A percentile compares a stretch with the other conserved stretches of the same genome.
phyloP scores from a whole-genome alignment of 2,329 filamentous ascomycete species.

The Cercospora sp. region DNA sequence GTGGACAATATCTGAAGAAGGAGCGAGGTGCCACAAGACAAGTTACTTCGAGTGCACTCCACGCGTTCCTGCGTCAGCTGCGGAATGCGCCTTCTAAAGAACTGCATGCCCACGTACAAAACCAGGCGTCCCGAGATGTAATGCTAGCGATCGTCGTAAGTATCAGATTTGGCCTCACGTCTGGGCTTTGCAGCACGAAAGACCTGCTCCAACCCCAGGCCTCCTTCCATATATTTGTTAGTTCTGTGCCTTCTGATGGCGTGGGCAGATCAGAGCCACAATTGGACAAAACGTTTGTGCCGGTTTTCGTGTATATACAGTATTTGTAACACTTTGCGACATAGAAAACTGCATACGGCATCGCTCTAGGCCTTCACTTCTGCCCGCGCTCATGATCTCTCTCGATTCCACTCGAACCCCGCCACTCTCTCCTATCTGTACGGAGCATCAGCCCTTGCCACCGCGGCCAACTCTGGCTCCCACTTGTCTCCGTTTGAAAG shows the following conservation, averaged over 20 bases:
- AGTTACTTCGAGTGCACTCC: not conserved
- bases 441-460: conserved; percentile 87
- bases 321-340: conserved; percentile 16
- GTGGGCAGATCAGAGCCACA: not conserved
- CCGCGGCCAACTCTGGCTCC: conserved; percentile 94
- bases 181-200: not conserved
- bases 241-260: not conserved
- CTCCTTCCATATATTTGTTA: not conserved
- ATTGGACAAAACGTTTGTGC: not conserved
- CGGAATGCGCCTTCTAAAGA: not conserved
- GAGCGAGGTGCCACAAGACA: not conserved
- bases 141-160: not conserved
- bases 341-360: conserved; percentile 17
- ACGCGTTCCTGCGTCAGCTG: not conserved
- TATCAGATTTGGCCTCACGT: not conserved
- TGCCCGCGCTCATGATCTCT: not conserved
- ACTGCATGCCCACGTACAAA: not conserved
- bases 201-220: not conserved
- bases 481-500: conserved; percentile 58
- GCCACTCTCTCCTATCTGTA: conserved; percentile 45
- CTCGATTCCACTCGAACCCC: not conserved
- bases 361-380: not conserved
- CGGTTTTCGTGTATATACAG: conserved; percentile 15
- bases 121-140: not conserved
- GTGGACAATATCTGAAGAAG: not conserved